Evolutionary conservation across 345 rosid genomes (phyloP), one percentile per base, ranked within the genome.

Genomic region (Microcos paniculata): DNA sequence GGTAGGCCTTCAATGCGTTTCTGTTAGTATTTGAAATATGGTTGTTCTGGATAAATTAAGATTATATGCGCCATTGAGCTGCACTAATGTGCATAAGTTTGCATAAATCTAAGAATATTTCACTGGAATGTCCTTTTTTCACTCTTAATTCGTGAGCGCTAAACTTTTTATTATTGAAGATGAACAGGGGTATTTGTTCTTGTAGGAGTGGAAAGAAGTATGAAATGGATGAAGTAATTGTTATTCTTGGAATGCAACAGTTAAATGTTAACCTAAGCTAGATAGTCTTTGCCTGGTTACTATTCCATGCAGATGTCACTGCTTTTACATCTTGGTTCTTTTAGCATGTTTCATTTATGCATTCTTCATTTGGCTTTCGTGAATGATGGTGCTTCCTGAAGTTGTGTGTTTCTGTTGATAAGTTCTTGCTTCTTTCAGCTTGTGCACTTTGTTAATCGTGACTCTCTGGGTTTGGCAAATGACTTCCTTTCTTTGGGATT

Each of bases 401-500:
- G 16, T 82, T 10, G 40, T 77, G 26, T 57, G 31, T 57, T 78
- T 77, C 65, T 83, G 74, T 76, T 85, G 77, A 79, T 66, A 48
- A 77, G 8, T 84, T 87, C 53, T 40, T 77, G 69, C 72, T 77
- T 72, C 81, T 88, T 89, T 80, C 97, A 96, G 99, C 96, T 92
- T 72, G 97, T 96, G 84, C 99, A 96, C 90, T 93, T 86, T 84
- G 97, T 96, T 83, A 96, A 96, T 81, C 98, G 95, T 82, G 99
- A 96, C 87, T 90, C 98, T 71, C 87, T 92, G 84, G 92, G 98
- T 86, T 83, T 96, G 90, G 99, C 99, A 82, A 93, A 92, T 89
- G 98, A 93, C 86, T 93, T 88, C 87, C 96, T 91, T 83, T 93
- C 99, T 76, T 86, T 96, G 96, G 99, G 99, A 79, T 93, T 96